Percentiles rank a stretch among this genome's conserved stretches.
These are phyloP conservation scores for Ascochyta koolunga DNA, from an alignment of 2,329 filamentous ascomycete genomes.

Conservation along the genomic window DNA sequence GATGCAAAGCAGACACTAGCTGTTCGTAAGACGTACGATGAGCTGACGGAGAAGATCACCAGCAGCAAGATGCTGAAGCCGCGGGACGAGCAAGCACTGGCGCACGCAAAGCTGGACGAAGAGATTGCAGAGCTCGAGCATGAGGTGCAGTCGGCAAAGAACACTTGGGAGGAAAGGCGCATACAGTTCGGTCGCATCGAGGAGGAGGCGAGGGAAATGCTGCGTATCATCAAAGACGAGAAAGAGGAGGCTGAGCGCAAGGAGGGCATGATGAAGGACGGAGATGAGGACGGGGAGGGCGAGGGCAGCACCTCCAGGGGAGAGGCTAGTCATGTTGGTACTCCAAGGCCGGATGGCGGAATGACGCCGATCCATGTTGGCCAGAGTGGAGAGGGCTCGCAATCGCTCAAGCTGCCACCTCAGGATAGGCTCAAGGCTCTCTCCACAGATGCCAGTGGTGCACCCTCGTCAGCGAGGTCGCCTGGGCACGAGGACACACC, in stretches of 20 bases:
- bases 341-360: conserved; percentile 52
- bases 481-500: conserved; percentile 35
- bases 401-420: conserved; percentile 37
- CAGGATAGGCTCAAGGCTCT: conserved; percentile 42
- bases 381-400: conserved; percentile 38
- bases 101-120: conserved; percentile 80
- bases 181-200: conserved; percentile 89
- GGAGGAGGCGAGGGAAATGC: conserved; percentile 85
- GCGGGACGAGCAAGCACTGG: conserved; percentile 80
- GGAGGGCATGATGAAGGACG: conserved; percentile 65
- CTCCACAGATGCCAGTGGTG: conserved; percentile 35
- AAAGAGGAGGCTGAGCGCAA: conserved; percentile 91
- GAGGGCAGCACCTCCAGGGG: conserved; percentile 48
- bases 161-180: conserved; percentile 81
- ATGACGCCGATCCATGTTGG: conserved; percentile 49
- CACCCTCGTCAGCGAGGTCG: conserved; percentile 35
- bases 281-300: conserved; percentile 49
- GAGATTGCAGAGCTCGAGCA: conserved; percentile 87
- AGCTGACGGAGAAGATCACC: conserved; percentile 84
- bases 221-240: conserved; percentile 87
- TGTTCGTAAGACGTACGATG: conserved; percentile 84
- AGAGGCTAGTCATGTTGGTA: conserved; percentile 51
- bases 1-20: conserved; percentile 68
- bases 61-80: conserved; percentile 78
- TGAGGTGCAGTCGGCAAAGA: conserved; percentile 80